phyloP scores from a whole-genome alignment of 2,329 filamentous ascomycete genomes.

The Exutisphaerella laricina region DNA sequence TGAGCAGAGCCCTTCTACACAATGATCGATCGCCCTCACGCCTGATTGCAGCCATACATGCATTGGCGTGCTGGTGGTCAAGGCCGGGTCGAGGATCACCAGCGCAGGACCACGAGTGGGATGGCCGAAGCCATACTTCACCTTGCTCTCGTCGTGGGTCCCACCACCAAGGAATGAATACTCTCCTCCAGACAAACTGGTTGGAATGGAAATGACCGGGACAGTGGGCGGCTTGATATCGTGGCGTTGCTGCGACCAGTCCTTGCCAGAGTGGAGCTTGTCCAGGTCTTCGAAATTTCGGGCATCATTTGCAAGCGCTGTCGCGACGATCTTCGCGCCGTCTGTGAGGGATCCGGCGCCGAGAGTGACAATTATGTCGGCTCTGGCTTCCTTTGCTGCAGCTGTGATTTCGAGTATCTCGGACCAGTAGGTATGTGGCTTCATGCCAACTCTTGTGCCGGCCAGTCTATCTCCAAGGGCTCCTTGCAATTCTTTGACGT shows the following conservation, averaged over 20 bases:
- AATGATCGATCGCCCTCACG: slow-evolving; percentile 53
- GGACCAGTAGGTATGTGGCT: slow-evolving; percentile 50
- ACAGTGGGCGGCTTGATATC: slow-evolving; percentile 10
- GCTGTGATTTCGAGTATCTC: slow-evolving; percentile 47
- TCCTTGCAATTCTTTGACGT: slow-evolving; percentile 38
- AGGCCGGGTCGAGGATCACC: slow-evolving; percentile 52
- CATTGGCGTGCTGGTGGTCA: slow-evolving; percentile 48
- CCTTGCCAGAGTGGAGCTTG: slow-evolving; percentile 9
- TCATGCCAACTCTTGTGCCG: slow-evolving; percentile 48
- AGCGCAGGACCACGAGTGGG: slow-evolving; percentile 40
- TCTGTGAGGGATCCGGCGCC: slow-evolving; percentile 53
- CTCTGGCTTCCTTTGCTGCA: slow-evolving; percentile 35
- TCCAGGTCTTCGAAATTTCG: slow-evolving; percentile 8
- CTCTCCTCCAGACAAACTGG: slow-evolving; percentile 21
- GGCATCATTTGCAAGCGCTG: slow-evolving; percentile 25
- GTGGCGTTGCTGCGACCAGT: slow-evolving; percentile 6
- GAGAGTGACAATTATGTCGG: slow-evolving; percentile 50
- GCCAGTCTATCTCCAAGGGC: slow-evolving; percentile 42
- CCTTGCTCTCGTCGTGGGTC: slow-evolving; percentile 25
- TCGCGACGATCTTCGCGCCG: slow-evolving; percentile 48
- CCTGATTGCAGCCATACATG: slow-evolving; percentile 55
- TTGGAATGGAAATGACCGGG: slow-evolving; percentile 20
- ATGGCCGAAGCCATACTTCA: slow-evolving; percentile 24
- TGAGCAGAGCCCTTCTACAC: slow-evolving; percentile 51
- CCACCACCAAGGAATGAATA: slow-evolving; percentile 39